Conservation (phyloP, 495 filamentous ascomycete species). For the Hypoxylon perforatum region DNA sequence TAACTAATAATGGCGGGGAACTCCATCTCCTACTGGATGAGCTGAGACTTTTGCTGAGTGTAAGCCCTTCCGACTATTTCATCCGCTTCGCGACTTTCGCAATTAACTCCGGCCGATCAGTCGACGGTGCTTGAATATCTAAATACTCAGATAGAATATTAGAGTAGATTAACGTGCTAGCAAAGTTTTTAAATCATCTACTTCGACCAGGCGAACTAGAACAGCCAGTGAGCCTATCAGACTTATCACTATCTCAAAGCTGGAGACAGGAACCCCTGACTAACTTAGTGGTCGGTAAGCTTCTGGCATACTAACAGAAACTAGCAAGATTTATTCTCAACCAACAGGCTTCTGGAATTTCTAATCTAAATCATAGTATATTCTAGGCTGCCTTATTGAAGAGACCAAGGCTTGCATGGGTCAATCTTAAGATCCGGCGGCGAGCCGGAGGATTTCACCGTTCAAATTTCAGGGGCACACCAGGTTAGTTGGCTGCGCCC, state of each 20-base stretch:
- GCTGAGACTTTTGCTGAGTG: not conserved
- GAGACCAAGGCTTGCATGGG: constrained; percentile 9
- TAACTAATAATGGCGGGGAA: constrained; percentile 16
- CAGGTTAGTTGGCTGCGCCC: constrained; percentile 22
- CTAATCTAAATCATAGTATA: constrained; percentile 15
- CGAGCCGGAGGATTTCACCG: constrained; percentile 31
- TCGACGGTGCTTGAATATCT: too few species aligned
- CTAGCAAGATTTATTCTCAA: constrained; percentile 31
- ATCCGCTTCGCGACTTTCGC: too few species aligned
- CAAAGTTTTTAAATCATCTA: too few species aligned
- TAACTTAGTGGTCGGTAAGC: not conserved
- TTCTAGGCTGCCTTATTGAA: constrained; percentile 19
- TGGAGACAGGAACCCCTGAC: not conserved
- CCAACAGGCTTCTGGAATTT: constrained; percentile 19
- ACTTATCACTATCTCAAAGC: not conserved
- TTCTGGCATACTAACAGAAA: too few species aligned
- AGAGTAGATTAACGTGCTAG: too few species aligned
- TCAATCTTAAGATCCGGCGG: constrained; percentile 32
- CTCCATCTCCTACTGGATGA: constrained; percentile 14
- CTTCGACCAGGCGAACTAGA: too few species aligned
- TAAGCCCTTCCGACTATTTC: too few species aligned
- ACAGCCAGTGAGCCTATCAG: not conserved
- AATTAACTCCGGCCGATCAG: too few species aligned
- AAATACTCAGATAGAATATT: too few species aligned
- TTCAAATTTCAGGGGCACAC: constrained; percentile 31